Evolutionary conservation across 257 asterid genomes (phyloP).

Genomic region (Lithospermum erythrorhizon): DNA sequence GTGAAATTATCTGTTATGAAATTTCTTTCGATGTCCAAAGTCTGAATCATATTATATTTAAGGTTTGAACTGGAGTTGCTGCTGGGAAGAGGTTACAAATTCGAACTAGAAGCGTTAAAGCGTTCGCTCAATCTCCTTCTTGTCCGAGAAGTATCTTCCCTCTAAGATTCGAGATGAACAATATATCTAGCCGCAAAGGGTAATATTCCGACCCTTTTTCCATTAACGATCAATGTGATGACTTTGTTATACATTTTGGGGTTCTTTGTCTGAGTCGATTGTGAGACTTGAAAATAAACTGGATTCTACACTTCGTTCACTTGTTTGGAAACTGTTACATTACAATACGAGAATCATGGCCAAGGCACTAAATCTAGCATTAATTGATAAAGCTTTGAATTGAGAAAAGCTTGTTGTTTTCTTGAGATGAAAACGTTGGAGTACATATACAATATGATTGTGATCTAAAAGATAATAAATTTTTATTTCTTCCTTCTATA

Average conservation of each 20-base stretch:
- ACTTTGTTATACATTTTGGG: no score
- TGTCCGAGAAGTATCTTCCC: constrained; percentile 64
- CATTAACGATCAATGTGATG: neutral
- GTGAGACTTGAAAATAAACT: no score
- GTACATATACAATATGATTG: no score
- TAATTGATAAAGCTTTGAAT: no score
- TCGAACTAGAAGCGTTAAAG: constrained; percentile 92
- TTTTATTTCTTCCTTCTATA: no score
- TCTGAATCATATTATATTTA: constrained; percentile 8
- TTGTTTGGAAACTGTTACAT: neutral
- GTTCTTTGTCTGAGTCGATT: no score
- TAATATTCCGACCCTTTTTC: neutral
- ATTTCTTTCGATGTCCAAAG: neutral
- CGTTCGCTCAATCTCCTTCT: constrained; percentile 56
- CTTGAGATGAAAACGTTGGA: no score
- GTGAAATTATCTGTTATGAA: neutral
- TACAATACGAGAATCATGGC: no score
- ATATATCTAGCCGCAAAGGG: constrained; percentile 2
- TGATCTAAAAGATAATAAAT: no score
- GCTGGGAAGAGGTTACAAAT: constrained; percentile 65
- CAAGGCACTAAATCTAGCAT: neutral
- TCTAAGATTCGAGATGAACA: constrained; percentile 32
- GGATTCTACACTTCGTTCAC: no score
- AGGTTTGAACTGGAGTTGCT: constrained; percentile 74
- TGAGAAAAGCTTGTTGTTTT: no score